Conservation (phyloP, 176 grass and related monocot genomes). For the Zizania latifolia region DNA sequence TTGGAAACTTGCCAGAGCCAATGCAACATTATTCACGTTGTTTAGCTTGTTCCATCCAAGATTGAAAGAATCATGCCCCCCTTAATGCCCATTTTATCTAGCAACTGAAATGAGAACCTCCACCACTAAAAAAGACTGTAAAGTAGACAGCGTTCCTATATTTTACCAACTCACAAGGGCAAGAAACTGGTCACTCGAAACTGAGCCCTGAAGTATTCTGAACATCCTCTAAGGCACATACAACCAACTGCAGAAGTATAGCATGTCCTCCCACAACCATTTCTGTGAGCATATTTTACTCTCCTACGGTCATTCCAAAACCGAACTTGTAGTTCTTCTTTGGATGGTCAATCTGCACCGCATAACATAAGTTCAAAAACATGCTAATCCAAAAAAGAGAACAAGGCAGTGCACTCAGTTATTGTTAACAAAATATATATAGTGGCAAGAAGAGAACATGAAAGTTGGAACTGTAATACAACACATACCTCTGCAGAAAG, state of each 20-base stretch:
- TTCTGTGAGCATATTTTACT: constrained; percentile 47
- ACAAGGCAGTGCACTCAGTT: not conserved
- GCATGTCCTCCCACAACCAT: constrained; percentile 3
- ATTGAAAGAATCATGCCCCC: constrained; percentile 62
- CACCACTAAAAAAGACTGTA: constrained; percentile 21
- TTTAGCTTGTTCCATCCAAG: constrained; percentile 53
- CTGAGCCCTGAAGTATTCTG: constrained; percentile 7
- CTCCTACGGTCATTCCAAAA: constrained; percentile 91
- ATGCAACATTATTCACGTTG: constrained; percentile 32
- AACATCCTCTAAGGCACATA: not conserved
- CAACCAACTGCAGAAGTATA: constrained; percentile 14
- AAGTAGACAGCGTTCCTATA: constrained; percentile 9
- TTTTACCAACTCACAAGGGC: not conserved
- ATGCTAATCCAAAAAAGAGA: not conserved
- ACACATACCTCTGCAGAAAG: constrained; percentile 78
- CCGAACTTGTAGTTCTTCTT: constrained; percentile 99
- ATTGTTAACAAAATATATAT: not conserved
- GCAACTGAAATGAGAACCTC: constrained; percentile 17
- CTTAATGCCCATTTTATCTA: constrained; percentile 36
- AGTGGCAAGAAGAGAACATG: not conserved
- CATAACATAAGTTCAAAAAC: constrained; percentile 28
- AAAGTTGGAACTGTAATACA: not conserved
- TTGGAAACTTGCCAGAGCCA: constrained; percentile 7
- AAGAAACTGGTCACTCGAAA: constrained; percentile 22
- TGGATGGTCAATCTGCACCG: constrained; percentile 77